Conservation (phyloP, 257 asterid genomes). For the Solanum chiquidenum region DNA sequence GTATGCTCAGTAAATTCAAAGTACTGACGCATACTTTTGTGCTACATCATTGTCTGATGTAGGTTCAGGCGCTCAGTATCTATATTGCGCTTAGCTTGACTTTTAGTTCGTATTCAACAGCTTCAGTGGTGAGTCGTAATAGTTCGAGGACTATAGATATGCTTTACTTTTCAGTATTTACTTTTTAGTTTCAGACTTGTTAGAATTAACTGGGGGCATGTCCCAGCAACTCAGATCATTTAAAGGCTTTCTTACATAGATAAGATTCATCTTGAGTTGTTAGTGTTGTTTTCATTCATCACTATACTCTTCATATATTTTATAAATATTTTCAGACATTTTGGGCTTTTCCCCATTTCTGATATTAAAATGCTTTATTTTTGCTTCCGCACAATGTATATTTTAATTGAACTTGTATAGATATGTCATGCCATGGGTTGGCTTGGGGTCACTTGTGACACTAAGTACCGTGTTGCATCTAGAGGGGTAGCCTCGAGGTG, state of each 20-base stretch:
- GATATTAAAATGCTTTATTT: neutral
- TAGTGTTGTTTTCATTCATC: neutral
- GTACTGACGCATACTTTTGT: neutral
- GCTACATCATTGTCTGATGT: neutral
- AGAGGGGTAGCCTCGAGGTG: neutral
- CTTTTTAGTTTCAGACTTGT: neutral
- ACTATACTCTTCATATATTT: no score
- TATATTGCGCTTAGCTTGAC: neutral
- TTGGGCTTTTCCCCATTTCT: neutral
- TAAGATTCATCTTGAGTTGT: neutral
- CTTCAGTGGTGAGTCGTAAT: neutral
- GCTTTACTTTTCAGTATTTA: neutral
- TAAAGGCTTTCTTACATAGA: neutral
- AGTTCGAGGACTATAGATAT: neutral
- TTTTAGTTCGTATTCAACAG: no score
- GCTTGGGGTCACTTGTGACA: neutral
- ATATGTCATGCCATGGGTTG: neutral
- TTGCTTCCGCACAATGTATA: neutral
- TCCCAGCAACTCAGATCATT: no score
- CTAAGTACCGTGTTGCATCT: neutral
- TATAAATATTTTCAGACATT: no score
- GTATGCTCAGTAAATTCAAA: neutral
- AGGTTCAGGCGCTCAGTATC: neutral
- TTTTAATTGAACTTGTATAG: no score
- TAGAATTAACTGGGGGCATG: neutral